Conservation (phyloP, 768 basidiomycete genomes). For the Jaapia argillacea region DNA sequence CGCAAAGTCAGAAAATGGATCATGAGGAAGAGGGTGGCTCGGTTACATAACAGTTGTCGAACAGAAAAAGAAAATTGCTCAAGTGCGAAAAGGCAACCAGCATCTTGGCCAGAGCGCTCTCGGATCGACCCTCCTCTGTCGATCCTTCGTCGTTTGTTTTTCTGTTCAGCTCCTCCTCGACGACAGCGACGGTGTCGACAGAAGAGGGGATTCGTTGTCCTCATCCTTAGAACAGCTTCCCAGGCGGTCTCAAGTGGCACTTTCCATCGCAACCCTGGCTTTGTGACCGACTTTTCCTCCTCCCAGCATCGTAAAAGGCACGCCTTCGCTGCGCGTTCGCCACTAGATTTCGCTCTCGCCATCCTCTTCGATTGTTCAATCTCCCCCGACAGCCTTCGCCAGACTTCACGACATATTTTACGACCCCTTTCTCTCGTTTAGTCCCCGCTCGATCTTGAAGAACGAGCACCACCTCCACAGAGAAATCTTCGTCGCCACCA, state of each 20-base stretch:
- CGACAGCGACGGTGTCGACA: constrained; percentile 32
- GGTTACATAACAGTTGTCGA: too few relatives aligned
- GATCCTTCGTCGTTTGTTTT: constrained; percentile 28
- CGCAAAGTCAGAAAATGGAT: too few relatives aligned
- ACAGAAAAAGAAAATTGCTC: constrained; percentile 13
- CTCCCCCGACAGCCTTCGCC: constrained; percentile 14
- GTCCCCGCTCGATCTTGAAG: constrained; percentile 25
- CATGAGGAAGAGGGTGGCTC: too few relatives aligned
- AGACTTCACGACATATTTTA: constrained; percentile 61
- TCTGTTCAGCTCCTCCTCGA: constrained; percentile 24
- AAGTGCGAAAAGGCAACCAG: constrained; percentile 14
- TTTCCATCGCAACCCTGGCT: constrained; percentile 5
- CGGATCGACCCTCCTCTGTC: constrained; percentile 35
- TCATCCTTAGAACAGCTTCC: constrained; percentile 5
- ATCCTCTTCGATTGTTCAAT: constrained; percentile 20
- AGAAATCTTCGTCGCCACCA: constrained; percentile 30
- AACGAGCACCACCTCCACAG: constrained; percentile 28
- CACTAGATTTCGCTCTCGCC: constrained; percentile 27
- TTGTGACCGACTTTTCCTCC: constrained; percentile 8
- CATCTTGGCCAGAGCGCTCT: constrained; percentile 24
- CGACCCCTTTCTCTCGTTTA: constrained; percentile 41
- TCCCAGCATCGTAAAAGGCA: constrained; percentile 60
- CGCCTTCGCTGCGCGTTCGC: constrained; percentile 92
- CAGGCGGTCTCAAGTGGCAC: constrained; percentile 1
- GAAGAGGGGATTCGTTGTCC: constrained; percentile 21